Evolutionary conservation across 305 asterid species (phyloP), one percentile per base, ranked within the genome.

Genomic region (Rubia tinctorum): DNA sequence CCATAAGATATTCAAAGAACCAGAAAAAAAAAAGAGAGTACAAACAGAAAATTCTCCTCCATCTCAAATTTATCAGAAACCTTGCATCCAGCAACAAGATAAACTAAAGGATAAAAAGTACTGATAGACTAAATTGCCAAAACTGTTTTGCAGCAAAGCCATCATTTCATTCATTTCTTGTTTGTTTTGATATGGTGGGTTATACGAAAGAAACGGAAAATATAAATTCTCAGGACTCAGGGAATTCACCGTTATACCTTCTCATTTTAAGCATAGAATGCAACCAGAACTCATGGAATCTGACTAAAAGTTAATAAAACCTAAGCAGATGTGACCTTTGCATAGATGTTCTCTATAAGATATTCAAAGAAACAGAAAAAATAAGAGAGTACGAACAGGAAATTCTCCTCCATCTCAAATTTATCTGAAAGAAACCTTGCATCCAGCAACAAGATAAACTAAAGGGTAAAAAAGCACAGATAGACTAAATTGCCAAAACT

Each of bases 31-130:
- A 2, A 58, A 40, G 42, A 71, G 22, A 5, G 58, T 1, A 55
- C 22, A 43, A 8, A 60, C 39, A 7, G n/a, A 42, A 23, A 44
- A 18, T 61, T n/a, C 18, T 6, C 18, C 7, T 9, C 15, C 18
- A 14, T 59, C 34, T 55, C 14, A 18, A 25, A 72, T 44, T 61
- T 10, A 9, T 51, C 30, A 15, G n/a, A 42, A 51, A 37, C 10
- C 67, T 55, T 56, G 37, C 72, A 55, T 74, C 23, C 63, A 73
- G 20, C 15, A 74, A 44, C 25, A 39, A 37, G 11, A 12, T 9
- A 10, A 43, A 58, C n/a, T 22, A 49, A 12, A 74, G 4, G 43
- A 18, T 15, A 49, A 8, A 11, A 15, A 61, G 43, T 60, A 17
- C 17, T 56, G 14, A 15, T 8, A 14, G 1, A 25, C 12, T n/a